Percentiles rank a stretch among this genome's conserved stretches.
phyloP scores from a whole-genome alignment of 441 rosid species.

The Syzygium syzygioides region DNA sequence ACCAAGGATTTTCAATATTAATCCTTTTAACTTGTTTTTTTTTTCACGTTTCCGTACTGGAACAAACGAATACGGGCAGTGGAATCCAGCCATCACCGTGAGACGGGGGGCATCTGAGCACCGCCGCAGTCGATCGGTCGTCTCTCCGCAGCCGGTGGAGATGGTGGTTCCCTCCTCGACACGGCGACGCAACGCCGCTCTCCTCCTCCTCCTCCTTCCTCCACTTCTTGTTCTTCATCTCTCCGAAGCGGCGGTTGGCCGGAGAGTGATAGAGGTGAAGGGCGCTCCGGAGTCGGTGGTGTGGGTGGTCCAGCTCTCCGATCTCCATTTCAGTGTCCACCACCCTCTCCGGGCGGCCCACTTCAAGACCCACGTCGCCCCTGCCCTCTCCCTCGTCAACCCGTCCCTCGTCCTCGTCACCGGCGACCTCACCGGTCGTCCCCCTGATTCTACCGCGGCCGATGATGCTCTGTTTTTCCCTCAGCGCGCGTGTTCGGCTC shows the following conservation, averaged over 20 bases:
- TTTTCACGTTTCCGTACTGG: neutral
- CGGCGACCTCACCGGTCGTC: conserved; percentile 94
- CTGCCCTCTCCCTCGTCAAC: conserved; percentile 66
- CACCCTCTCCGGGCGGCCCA: conserved; percentile 77
- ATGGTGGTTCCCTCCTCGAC: neutral
- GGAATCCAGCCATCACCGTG: neutral
- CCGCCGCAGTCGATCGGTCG: neutral
- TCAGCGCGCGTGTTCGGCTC: neutral
- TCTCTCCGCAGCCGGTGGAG: neutral
- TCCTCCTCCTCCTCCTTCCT: neutral
- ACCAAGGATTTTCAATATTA: too few relatives aligned
- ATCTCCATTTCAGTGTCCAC: conserved; percentile 95
- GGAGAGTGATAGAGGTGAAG: conserved; percentile 44
- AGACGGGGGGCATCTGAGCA: neutral
- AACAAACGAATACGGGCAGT: neutral
- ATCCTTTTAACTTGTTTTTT: neutral
- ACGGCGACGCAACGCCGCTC: neutral
- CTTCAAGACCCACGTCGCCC: conserved; percentile 47
- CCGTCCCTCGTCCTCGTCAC: conserved; percentile 87
- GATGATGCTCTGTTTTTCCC: neutral
- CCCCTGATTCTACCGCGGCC: neutral
- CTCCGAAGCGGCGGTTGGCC: neutral
- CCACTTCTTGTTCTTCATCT: neutral
- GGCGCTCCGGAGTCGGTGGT: conserved; percentile 64
- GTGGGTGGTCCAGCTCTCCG: conserved; percentile 94